phyloP scores from a whole-genome alignment of 371 early-diverging fungal genomes.

The Batkoa obscura region DNA sequence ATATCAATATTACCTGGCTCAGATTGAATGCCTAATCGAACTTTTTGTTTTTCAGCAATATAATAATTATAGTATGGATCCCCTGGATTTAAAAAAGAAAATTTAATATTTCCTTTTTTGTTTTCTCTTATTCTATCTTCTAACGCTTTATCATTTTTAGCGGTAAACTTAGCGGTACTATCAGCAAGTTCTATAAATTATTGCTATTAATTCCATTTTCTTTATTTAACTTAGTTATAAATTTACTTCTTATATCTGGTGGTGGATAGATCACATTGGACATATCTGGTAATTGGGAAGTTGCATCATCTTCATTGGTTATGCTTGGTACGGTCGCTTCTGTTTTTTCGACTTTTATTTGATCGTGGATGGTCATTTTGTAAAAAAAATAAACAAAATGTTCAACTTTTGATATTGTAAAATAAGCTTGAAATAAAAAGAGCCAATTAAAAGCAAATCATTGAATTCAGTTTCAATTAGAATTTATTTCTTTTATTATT shows the following conservation, averaged over 20 bases:
- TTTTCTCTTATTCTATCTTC: constrained; percentile 80
- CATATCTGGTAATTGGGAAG: too few relatives aligned
- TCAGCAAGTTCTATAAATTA: constrained; percentile 47
- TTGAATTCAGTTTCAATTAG: too few relatives aligned
- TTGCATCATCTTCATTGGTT: too few relatives aligned
- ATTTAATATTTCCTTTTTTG: constrained; percentile 64
- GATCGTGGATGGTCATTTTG: too few relatives aligned
- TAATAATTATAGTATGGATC: constrained; percentile 90
- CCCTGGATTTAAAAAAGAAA: constrained; percentile 73
- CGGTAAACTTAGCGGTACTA: constrained; percentile 70
- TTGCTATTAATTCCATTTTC: background rate
- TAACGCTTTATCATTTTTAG: constrained; percentile 57
- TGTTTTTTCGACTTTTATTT: too few relatives aligned
- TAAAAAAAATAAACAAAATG: too few relatives aligned
- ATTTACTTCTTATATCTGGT: constrained; percentile 3
- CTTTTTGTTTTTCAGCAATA: constrained; percentile 69
- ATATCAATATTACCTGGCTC: background rate
- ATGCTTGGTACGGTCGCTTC: too few relatives aligned
- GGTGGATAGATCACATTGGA: constrained; percentile 7
- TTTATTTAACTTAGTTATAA: background rate
- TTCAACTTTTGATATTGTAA: too few relatives aligned
- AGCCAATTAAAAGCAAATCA: too few relatives aligned
- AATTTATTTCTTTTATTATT: too few relatives aligned
- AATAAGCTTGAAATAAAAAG: too few relatives aligned
- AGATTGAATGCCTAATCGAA: constrained; percentile 35